Base-by-base conservation (phyloP, 192 early-diverging fungal genomes). In the Backusella australiensis region DNA sequence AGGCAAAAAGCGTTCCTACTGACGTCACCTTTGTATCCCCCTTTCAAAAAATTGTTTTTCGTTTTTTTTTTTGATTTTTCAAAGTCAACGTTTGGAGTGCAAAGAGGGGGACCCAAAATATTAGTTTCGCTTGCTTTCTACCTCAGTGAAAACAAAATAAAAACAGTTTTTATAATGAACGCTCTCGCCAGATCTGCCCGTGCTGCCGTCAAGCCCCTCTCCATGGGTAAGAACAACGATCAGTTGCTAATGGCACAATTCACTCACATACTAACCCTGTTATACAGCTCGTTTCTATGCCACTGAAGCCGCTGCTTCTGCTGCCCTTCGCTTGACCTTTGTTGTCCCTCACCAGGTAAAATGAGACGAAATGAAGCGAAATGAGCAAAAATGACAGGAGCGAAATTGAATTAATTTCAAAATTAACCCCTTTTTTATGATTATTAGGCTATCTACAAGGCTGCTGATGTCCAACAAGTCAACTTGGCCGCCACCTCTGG, bases 401-500 rank as follows among this genome's bases (percentile, higher is more conserved):
- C 4, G 21, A n/a, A 6, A 26, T 14, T 11, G 8, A 56, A 32
- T 32, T 32, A 32, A 32, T 32, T 19, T 23, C 42, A 35, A 35
- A 26, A 44, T 17, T 39, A 39, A 39, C 38, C 38, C 38, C 68
- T 71, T 19, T 78, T 77, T 77, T 39, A 12, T 39, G 32, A 32
- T 3, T 32, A 56, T 19, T 85, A 95, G 92, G 74, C 91, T 73
- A 75, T 96, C 52, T 89, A 94, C 80, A 91, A 91, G 76, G 85
- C 89, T 73, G 74, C 79, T 70, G 89, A 91, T 76, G 95, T 95
- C 67, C 88, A 90, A 69, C 97, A 98, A 85, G 95, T 99, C 77
- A 98, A 99, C 88, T 83, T 99, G 78, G 88, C 94, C 38, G 93
- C 95, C 23, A 91, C 92, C 49, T 94, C 94, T 34, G 97, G 97